A percentile compares a stretch with the other conserved stretches of the same genome.
Conservation (phyloP, 1,284 basidiomycete genomes). For the Ustilago curta region DNA sequence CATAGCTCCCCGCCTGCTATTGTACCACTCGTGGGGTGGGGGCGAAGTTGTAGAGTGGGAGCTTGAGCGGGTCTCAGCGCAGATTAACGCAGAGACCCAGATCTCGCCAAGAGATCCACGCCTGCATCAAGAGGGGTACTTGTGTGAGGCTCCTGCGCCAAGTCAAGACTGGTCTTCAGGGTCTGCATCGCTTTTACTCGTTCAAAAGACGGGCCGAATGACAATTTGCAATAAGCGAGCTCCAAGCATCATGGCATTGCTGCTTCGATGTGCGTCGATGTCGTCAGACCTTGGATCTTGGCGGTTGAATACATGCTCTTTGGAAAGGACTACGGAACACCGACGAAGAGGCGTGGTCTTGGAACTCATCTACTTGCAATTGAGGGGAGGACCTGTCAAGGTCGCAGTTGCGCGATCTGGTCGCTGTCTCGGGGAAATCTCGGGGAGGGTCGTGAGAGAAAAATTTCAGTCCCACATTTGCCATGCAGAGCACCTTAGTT, state of each 20-base stretch:
- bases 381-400: background rate
- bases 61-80: background rate
- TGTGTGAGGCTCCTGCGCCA: background rate
- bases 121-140: background rate
- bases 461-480: background rate
- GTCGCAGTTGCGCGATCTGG: background rate
- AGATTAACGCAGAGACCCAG: background rate
- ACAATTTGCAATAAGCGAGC: too few species aligned
- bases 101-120: background rate
- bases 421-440: conserved; percentile 7
- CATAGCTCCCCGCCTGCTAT: background rate
- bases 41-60: background rate
- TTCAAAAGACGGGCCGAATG: too few species aligned
- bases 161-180: background rate
- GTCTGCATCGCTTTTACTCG: background rate
- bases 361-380: too few species aligned
- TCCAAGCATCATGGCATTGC: too few species aligned
- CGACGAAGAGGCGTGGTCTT: too few species aligned
- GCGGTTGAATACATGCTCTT: too few species aligned
- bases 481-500: too few species aligned
- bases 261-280: too few species aligned
- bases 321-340: too few species aligned
- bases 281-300: too few species aligned
- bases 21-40: background rate
- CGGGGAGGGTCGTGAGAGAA: conserved; percentile 5